These are phyloP conservation scores for Boechera retrofracta DNA, from an alignment of 345 rosid genomes.

Conservation along the genomic window DNA sequence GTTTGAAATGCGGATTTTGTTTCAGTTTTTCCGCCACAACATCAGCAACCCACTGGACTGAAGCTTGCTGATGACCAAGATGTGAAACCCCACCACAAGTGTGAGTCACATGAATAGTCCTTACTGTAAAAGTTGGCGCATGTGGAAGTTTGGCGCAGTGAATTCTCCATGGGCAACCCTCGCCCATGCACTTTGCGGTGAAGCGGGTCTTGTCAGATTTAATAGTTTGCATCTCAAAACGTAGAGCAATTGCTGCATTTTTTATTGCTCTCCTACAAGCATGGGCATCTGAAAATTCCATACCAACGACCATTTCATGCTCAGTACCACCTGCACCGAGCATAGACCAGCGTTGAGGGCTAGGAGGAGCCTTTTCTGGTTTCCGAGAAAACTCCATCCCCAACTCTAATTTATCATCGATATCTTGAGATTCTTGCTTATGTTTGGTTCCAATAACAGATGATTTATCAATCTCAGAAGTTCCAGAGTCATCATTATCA, in stretches of 20 bases:
- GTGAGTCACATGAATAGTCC: conserved; percentile 77
- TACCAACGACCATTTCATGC: conserved; percentile 72
- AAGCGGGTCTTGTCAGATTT: conserved; percentile 93
- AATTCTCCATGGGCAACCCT: conserved; percentile 93
- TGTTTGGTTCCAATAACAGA: neutral
- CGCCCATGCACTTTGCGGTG: conserved; percentile 83
- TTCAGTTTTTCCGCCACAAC: conserved; percentile 72
- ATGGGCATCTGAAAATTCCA: conserved; percentile 81
- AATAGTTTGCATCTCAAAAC: conserved; percentile 86
- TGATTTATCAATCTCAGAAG: conserved; percentile 22
- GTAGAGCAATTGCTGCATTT: conserved; percentile 84
- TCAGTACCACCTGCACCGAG: conserved; percentile 37
- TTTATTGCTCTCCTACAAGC: conserved; percentile 78
- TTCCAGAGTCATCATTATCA: conserved; percentile 29
- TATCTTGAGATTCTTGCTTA: conserved; percentile 35
- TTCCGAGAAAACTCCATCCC: conserved; percentile 51
- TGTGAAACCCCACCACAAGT: conserved; percentile 82
- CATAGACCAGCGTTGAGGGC: conserved; percentile 55
- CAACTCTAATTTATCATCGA: conserved; percentile 44
- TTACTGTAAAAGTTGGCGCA: conserved; percentile 78
- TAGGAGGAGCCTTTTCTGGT: conserved; percentile 40
- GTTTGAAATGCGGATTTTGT: conserved; percentile 79
- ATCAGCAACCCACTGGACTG: conserved; percentile 93
- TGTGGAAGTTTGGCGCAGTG: conserved; percentile 90
- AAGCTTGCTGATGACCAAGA: conserved; percentile 97